A percentile compares a stretch with the other conserved stretches of the same genome.
phyloP scores from a whole-genome alignment of 2,329 filamentous ascomycete genomes.

The Cercospora sesami region DNA sequence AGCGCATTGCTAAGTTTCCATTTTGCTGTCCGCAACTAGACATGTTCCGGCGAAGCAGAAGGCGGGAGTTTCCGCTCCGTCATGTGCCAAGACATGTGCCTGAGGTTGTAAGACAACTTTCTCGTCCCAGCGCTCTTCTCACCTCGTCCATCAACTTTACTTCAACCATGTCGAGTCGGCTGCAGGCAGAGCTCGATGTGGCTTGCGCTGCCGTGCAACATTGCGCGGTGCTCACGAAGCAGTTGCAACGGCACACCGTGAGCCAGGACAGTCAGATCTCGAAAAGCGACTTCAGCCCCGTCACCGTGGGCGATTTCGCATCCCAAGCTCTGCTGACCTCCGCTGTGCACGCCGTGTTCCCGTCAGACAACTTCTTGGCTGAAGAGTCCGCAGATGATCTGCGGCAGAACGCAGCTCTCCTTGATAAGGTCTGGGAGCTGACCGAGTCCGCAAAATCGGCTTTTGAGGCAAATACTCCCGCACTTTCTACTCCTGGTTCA shows the following conservation, averaged over 20 bases:
- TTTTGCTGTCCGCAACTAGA: too few species aligned
- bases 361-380: constrained; percentile 59
- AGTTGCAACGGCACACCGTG: constrained; percentile 45
- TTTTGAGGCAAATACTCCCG: constrained; percentile 34
- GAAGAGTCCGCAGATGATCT: constrained; percentile 61
- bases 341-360: constrained; percentile 56
- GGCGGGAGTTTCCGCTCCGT: neutral
- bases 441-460: constrained; percentile 41
- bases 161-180: constrained; percentile 17
- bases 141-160: neutral
- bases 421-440: constrained; percentile 58
- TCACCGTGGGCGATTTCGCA: constrained; percentile 65
- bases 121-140: too few species aligned
- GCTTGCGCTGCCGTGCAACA: constrained; percentile 28
- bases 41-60: neutral
- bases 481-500: constrained; percentile 44
- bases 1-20: too few species aligned
- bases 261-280: constrained; percentile 55
- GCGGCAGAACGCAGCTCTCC: constrained; percentile 50
- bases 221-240: constrained; percentile 56
- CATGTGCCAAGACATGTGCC: neutral
- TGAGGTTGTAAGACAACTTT: neutral
- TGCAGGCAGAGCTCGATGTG: constrained; percentile 26
- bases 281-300: constrained; percentile 61
- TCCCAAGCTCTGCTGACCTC: constrained; percentile 63